Evolutionary conservation across 2,329 filamentous ascomycete species (phyloP).

Genomic region (Diaporthe ilicicola): DNA sequence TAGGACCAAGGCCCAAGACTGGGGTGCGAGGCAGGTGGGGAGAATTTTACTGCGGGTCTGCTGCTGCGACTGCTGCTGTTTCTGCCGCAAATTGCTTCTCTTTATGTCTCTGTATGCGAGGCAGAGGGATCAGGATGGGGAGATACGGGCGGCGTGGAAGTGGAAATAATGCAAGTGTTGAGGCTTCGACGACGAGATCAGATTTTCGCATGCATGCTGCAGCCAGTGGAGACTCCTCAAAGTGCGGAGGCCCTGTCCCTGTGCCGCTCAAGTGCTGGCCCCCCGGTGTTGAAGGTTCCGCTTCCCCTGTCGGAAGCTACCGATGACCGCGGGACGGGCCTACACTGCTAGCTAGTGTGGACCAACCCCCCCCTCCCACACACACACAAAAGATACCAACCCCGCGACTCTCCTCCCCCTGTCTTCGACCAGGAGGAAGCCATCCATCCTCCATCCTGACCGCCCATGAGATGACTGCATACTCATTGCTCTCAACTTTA

Average conservation of each 20-base stretch:
- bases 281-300: background rate
- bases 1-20: background rate
- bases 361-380: background rate
- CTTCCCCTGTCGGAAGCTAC: slow-evolving; percentile 17
- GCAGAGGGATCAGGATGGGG: background rate
- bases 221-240: slow-evolving; percentile 14
- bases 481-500: background rate
- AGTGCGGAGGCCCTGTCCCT: slow-evolving; percentile 5
- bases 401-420: background rate
- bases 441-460: background rate
- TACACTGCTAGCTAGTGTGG: slow-evolving; percentile 3
- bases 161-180: background rate
- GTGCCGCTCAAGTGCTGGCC: background rate
- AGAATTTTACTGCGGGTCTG: background rate
- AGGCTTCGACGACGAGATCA: slow-evolving; percentile 3
- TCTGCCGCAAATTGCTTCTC: background rate
- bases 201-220: slow-evolving; percentile 21
- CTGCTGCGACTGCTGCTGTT: too few species aligned
- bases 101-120: background rate
- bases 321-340: slow-evolving; percentile 15
- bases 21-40: background rate
- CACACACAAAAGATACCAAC: too few species aligned
- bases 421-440: background rate
- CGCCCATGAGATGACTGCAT: background rate
- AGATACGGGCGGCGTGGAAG: background rate